Evolutionary conservation across 441 rosid species (phyloP), one percentile per base, ranked within the genome.

Genomic region (Metrosideros polymorpha): DNA sequence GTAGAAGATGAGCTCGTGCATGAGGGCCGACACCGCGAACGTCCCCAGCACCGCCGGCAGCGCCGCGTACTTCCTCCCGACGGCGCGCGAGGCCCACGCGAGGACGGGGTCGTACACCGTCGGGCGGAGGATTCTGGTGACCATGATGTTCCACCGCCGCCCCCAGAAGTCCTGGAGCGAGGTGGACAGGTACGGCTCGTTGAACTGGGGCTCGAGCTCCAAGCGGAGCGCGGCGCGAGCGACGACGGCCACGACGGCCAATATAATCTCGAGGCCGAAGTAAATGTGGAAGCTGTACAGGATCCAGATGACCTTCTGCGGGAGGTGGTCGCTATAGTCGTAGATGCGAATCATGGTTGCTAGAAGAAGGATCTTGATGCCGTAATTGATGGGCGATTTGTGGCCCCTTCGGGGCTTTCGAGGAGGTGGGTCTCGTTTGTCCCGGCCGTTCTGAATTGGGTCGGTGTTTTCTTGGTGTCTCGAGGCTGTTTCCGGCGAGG

Each of bases 1-100:
- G 84, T 63, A 89, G 84, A 87, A 89, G n/a, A 91, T 86, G 9
- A 91, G 87, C 84, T 91, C 92, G 83, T 91, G 92, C 92, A 88
- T 91, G 0, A 85, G 19, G 1, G 84, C 92, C 22, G 92, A 91
- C 54, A 89, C 91, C 4, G 84, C 59, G 25, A 91, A 91, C 12
- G 92, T 88, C 2, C 63, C 84, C 27, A 91, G 12, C 14, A 89
- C 83, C 2, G 90, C 91, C 0, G 83, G 87, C 17, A 85, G 63
- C 29, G 82, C 77, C 53, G 91, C 89, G 82, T 82, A 90, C 83
- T 24, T 86, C 75, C 55, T 45, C 19, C 88, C 85, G 17, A 59
- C 49, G 47, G 50, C 7, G 27, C 76, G 55, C 18, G 51, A 52
- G 25, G 59, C 10, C 42, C 27, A 55, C 18, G 43, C 45, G 17